Evolutionary conservation across 1,139 yeast species (phyloP), one percentile per base, ranked within the genome.

Genomic region (Geotrichum reessii): DNA sequence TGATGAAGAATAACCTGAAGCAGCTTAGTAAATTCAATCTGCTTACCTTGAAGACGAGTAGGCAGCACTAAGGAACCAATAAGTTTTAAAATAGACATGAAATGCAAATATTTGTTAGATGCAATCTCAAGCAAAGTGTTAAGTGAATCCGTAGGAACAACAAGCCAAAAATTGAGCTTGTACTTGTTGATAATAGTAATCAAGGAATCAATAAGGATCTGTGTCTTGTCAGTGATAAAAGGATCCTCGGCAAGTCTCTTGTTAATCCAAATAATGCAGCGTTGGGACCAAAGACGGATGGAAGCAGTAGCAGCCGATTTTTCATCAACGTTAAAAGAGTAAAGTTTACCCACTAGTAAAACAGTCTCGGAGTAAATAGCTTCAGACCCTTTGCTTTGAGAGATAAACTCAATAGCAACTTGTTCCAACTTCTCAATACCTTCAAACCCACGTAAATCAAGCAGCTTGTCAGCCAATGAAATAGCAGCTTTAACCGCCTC

Each of bases 61-160:
- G 77, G 66, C 28, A 78, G 67, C 4, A 78, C 64, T 22, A 79
- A 47, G 8, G 80, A 66, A 44, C 74, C 71, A 4, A 76, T 73
- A 64, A 84, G 81, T 52, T 76, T 73, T 62, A 87, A 69, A 1
- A 80, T 71, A 17, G 69, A 69, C 1, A 65, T 67, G 19, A 73
- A 67, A n/a, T 72, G 63, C 2, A 81, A 67, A 86, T 89, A 87
- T 52, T 72, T 67, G 3, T 74, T 73, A 25, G 86, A 74, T 3
- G 86, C 70, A 17, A 82, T 89, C 69, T 89, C 95, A 42, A 88
- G 71, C 63, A 87, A 87, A 0, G 95, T 76, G 63, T 87, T 85
- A 14, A 87, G 62, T 48, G 84, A 74, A 5, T 77, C 67, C 5
- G 71, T 66, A 2, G 86, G 80, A 12, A 83, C 76, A 17, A 77